Evolutionary conservation across 108 stramenopile genomes (phyloP).

Genomic region (Skeletonema grethae): DNA sequence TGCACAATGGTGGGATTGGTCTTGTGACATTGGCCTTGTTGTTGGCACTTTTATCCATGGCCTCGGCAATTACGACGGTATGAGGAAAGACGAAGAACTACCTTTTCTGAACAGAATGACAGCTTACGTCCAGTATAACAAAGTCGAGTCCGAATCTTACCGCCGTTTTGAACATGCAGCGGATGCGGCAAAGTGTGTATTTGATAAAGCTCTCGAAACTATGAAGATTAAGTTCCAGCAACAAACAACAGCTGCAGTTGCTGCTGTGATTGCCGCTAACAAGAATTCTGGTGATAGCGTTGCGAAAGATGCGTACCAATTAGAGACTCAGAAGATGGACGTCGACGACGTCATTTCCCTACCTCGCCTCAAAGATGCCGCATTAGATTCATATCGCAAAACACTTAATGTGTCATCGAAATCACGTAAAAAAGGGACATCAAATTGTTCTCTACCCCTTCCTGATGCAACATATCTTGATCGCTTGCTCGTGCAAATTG

Average conservation of each 20-base stretch:
- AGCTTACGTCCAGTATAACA: conserved; percentile 51
- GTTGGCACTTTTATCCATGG: conserved; percentile 88
- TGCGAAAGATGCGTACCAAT: conserved; percentile 20
- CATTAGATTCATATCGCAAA: conserved; percentile 37
- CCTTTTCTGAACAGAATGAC: conserved; percentile 63
- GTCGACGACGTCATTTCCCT: conserved; percentile 46
- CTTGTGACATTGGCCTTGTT: conserved; percentile 78
- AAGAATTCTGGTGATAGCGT: conserved; percentile 36
- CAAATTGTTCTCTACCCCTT: conserved; percentile 52
- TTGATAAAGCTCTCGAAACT: conserved; percentile 72
- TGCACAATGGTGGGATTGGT: conserved; percentile 83
- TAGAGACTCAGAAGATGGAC: conserved; percentile 41
- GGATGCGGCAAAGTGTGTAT: conserved; percentile 56
- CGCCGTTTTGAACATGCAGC: conserved; percentile 56
- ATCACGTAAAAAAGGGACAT: conserved; percentile 13
- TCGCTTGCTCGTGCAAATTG: conserved; percentile 54
- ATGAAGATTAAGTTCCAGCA: conserved; percentile 70
- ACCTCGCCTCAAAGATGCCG: conserved; percentile 34
- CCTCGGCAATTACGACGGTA: conserved; percentile 82
- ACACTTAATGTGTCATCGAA: conserved; percentile 25
- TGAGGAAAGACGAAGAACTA: conserved; percentile 76
- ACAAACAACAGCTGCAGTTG: conserved; percentile 78
- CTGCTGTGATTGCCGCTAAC: conserved; percentile 71
- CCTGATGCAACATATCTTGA: conserved; percentile 75
- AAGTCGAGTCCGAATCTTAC: conserved; percentile 53